A percentile compares a stretch with the other conserved stretches of the same genome.
phyloP scores from a whole-genome alignment of 2,329 filamentous ascomycete species.

The Aspergillus vadensis region DNA sequence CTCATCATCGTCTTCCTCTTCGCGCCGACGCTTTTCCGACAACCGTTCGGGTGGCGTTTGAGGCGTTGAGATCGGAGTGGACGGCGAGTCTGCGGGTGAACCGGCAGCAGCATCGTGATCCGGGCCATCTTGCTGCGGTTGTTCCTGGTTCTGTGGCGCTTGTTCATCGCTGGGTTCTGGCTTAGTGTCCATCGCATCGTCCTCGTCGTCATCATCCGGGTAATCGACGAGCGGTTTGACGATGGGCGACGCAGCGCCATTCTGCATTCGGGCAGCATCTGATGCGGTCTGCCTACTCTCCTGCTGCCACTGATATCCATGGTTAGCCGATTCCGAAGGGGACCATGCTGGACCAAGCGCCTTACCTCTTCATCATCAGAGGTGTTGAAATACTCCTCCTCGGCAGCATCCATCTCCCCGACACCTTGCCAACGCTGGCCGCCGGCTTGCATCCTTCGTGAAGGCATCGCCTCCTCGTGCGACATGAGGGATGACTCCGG shows the following conservation, averaged over 20 bases:
- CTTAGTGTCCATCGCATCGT: conserved; percentile 65
- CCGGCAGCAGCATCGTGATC: conserved; percentile 27
- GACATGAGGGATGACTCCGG: conserved; percentile 68
- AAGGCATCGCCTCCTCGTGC: conserved; percentile 65
- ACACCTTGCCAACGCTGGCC: conserved; percentile 68
- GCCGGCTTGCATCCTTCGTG: conserved; percentile 52
- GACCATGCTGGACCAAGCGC: background rate
- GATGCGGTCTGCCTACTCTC: conserved; percentile 41
- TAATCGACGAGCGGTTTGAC: conserved; percentile 85
- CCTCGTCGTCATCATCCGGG: conserved; percentile 84
- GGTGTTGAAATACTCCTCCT: conserved; percentile 92
- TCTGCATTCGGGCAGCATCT: conserved; percentile 44
- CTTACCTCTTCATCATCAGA: conserved; percentile 77
- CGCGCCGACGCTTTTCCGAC: conserved; percentile 81
- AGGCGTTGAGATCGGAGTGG: conserved; percentile 25
- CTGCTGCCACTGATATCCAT: conserved; percentile 33
- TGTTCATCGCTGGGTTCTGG: conserved; percentile 29
- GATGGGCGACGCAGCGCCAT: conserved; percentile 62
- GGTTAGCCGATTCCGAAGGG: background rate
- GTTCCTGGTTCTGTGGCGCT: conserved; percentile 20
- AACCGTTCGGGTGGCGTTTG: conserved; percentile 69
- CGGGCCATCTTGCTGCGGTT: conserved; percentile 15
- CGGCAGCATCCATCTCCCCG: conserved; percentile 79
- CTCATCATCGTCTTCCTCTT: conserved; percentile 89
- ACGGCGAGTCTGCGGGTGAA: conserved; percentile 29